Percentiles rank a stretch among this genome's conserved stretches.
These are phyloP conservation scores for Coniophora puteana DNA, from an alignment of 1,284 basidiomycete genomes.

Conservation along the genomic window DNA sequence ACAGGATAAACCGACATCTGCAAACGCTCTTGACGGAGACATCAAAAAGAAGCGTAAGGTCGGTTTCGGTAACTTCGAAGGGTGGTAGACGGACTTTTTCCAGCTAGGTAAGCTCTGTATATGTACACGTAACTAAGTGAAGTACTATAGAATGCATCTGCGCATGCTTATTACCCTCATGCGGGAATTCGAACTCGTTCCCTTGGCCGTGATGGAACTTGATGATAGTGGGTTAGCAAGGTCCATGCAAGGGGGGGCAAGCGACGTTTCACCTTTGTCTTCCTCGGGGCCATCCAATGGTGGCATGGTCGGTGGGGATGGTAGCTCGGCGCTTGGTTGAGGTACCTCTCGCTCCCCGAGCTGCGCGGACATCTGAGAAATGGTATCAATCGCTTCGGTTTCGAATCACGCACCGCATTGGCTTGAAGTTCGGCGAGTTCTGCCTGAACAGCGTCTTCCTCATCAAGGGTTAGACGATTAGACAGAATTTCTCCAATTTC, in stretches of 20 bases:
- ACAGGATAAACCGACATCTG: conserved; percentile 9
- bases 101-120: conserved; percentile 10
- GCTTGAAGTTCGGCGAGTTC: conserved; percentile 73
- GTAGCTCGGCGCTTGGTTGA: conserved; percentile 13
- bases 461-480: conserved; percentile 79
- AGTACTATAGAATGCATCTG: conserved; percentile 10
- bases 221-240: conserved; percentile 5
- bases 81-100: conserved; percentile 38
- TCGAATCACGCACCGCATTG: conserved; percentile 43
- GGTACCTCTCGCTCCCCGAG: conserved; percentile 11
- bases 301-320: conserved; percentile 38
- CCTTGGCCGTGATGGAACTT: not conserved
- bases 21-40: conserved; percentile 33
- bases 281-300: conserved; percentile 29
- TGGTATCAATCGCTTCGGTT: not conserved
- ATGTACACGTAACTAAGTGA: conserved; percentile 5
- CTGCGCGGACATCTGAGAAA: conserved; percentile 8
- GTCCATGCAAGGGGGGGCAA: too few species aligned
- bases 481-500: conserved; percentile 90
- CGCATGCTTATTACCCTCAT: conserved; percentile 1
- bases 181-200: not conserved
- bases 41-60: conserved; percentile 68
- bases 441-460: conserved; percentile 89
- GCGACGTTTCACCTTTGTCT: too few species aligned
- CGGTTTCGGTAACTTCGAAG: conserved; percentile 80